A percentile compares a stretch with the other conserved stretches of the same genome.
phyloP scores from a whole-genome alignment of 192 early-diverging fungal genomes.

The Coemansia sp. region DNA sequence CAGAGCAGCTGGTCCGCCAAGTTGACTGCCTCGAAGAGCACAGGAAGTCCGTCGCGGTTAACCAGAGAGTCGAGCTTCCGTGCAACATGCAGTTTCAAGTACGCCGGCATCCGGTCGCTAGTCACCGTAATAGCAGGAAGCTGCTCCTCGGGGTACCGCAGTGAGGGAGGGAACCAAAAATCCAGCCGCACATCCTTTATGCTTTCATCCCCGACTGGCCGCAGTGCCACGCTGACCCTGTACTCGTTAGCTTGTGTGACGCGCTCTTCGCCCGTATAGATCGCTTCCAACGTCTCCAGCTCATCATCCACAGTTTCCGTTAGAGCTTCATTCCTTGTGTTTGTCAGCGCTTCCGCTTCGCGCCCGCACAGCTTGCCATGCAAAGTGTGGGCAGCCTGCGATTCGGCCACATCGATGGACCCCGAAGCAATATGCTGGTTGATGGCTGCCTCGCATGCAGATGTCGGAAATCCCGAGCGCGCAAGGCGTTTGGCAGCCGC shows the following conservation, averaged over 20 bases:
- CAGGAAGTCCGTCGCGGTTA: slow-evolving; percentile 31
- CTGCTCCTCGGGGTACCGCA: slow-evolving; percentile 66
- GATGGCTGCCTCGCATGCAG: slow-evolving; percentile 1
- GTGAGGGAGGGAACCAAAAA: slow-evolving; percentile 60
- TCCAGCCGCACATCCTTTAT: slow-evolving; percentile 55
- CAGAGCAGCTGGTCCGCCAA: slow-evolving; percentile 56
- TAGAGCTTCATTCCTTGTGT: not conserved
- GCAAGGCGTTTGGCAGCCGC: slow-evolving; percentile 25
- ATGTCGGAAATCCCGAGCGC: slow-evolving; percentile 29
- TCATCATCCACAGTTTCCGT: slow-evolving; percentile 23
- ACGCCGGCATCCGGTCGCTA: slow-evolving; percentile 67
- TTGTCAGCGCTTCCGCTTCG: not conserved
- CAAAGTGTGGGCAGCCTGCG: slow-evolving; percentile 14
- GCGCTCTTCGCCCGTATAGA: slow-evolving; percentile 29
- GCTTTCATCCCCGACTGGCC: slow-evolving; percentile 1
- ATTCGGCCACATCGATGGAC: slow-evolving; percentile 2
- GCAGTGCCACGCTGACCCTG: slow-evolving; percentile 20
- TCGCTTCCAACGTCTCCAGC: slow-evolving; percentile 22
- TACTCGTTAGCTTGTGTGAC: not conserved
- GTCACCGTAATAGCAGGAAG: slow-evolving; percentile 63
- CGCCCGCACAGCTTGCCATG: slow-evolving; percentile 13
- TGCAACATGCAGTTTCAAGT: slow-evolving; percentile 63
- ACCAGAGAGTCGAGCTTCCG: slow-evolving; percentile 43
- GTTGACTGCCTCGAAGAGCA: slow-evolving; percentile 62
- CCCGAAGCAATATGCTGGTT: not conserved